Conservation (phyloP, 2,329 filamentous ascomycete species). For the Trichoderma semiorbis region DNA sequence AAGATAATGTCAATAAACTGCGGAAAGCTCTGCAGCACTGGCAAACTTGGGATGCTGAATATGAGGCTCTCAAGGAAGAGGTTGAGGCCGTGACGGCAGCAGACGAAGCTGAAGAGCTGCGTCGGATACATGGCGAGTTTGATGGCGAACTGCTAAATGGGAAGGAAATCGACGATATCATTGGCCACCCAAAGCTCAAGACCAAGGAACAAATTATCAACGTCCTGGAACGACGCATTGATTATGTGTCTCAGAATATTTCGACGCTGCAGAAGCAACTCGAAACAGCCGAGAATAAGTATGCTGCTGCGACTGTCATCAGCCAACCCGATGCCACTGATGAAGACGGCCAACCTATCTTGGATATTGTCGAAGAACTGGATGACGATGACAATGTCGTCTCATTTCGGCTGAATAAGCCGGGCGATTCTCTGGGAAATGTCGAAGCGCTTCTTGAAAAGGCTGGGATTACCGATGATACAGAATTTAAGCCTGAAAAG, state of each 20-base stretch:
- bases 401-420: constrained; percentile 61
- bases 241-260: constrained; percentile 86
- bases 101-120: constrained; percentile 48
- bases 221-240: constrained; percentile 66
- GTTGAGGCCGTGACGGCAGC: constrained; percentile 55
- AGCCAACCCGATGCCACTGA: constrained; percentile 60
- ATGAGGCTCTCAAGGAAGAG: constrained; percentile 83
- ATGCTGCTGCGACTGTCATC: constrained; percentile 59
- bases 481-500: constrained; percentile 11
- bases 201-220: constrained; percentile 53
- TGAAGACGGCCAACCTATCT: constrained; percentile 72
- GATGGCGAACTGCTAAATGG: constrained; percentile 60
- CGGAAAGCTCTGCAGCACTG: constrained; percentile 77
- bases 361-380: constrained; percentile 87
- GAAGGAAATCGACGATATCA: constrained; percentile 51
- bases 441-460: constrained; percentile 72
- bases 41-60: constrained; percentile 88
- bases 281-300: constrained; percentile 63
- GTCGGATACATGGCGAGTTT: constrained; percentile 55
- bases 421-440: constrained; percentile 63
- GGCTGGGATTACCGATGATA: constrained; percentile 61
- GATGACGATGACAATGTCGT: constrained; percentile 88
- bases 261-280: constrained; percentile 70
- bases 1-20: constrained; percentile 68
- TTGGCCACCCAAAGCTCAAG: constrained; percentile 30